Conservation (phyloP, 2,329 filamentous ascomycete species). For the Chrysosporium queenslandicum region DNA sequence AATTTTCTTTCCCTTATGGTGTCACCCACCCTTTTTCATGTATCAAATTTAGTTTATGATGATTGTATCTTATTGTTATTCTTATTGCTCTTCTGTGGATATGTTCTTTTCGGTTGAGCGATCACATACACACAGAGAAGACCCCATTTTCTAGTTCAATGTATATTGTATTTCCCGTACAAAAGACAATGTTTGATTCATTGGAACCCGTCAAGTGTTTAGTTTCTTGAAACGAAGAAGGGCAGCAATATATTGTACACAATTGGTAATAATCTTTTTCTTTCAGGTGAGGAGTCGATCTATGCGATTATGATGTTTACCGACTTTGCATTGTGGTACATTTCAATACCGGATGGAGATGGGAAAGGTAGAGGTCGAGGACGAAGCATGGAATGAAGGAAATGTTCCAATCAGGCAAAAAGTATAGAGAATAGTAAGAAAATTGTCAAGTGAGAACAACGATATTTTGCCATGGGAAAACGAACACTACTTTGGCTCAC, state of each 20-base stretch:
- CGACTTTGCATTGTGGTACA: not conserved
- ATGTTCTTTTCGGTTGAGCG: not conserved
- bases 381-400: too few relatives aligned
- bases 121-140: not conserved
- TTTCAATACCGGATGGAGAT: not conserved
- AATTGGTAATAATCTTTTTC: too few relatives aligned
- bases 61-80: conserved; percentile 11
- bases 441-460: not conserved
- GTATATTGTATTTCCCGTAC: not conserved
- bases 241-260: not conserved
- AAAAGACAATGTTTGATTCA: too few relatives aligned
- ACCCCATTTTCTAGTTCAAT: not conserved
- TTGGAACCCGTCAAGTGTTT: too few relatives aligned
- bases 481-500: not conserved
- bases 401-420: not conserved
- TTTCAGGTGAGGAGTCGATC: not conserved
- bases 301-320: too few relatives aligned
- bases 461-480: not conserved
- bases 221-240: too few relatives aligned
- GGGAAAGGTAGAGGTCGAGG: too few relatives aligned
- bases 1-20: not conserved
- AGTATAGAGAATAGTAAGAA: too few relatives aligned
- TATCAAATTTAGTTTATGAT: conserved; percentile 12
- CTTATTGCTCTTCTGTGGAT: not conserved
- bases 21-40: conserved; percentile 11